Base-by-base conservation (phyloP, 805 yeast genomes). In the Suhomyces sp. region DNA sequence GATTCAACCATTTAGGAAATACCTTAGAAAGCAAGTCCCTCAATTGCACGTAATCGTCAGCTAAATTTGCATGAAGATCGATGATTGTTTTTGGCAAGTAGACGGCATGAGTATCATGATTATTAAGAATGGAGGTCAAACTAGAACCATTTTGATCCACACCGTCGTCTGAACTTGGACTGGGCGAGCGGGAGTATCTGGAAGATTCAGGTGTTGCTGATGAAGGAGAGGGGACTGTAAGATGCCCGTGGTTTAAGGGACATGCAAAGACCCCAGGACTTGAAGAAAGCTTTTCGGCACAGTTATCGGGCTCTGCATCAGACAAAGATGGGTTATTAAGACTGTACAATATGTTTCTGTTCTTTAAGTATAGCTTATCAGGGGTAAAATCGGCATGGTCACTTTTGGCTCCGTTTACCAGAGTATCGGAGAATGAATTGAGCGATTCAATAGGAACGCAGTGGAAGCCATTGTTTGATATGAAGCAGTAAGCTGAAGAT, bases 1-100 rank as follows among this genome's bases (percentile, higher is more conserved):
- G 47, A 7, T 56, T 47, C 4, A 53, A 49, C 77, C 79, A 74
- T 66, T 77, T 70, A 41, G 82, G 78, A 59, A 83, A 81, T 3
- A 82, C 73, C 47, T 71, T 68, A 26, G 63, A 50, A 35, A 82
- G 61, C 46, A 82, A 66, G 12, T 57, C 55, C 36, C 69, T 71
- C 26, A 81, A 71, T 52, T 76, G 77, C 2, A 60, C 57, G 49
- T 66, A 71, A 50, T 71, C 69, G 38, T 68, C 67, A n/a, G 59
- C 57, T 46, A 69, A 57, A 52, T 70, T 67, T n/a, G 64, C 67
- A 5, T 76, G 67, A 41, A 79, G 67, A 50, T 71, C 69, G 13
- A 81, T 69, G 46, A 66, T 65, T 49, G 69, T 67, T 49, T 74
- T 72, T 1, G 85, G 83, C 24, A 81, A 65, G 58, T 79, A 81